phyloP scores from a whole-genome alignment of 139 green algal species.

The Microglena sp. region DNA sequence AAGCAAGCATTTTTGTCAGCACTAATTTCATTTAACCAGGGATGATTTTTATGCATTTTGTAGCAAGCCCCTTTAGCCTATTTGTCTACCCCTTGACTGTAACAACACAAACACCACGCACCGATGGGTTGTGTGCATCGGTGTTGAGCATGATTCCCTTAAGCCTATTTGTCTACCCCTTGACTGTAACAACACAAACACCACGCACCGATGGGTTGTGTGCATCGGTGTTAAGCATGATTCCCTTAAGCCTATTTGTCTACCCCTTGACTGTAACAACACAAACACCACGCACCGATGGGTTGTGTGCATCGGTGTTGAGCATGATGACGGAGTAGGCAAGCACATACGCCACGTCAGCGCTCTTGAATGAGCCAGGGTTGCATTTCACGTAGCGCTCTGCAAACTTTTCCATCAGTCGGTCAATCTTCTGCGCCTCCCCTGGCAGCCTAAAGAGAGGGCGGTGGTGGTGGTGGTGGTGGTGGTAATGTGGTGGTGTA shows the following conservation, averaged over 20 bases:
- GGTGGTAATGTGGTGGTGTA: no score
- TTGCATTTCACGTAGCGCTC: conserved; percentile 91
- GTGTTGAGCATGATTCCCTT: conserved; percentile 8
- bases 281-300: conserved; percentile 29
- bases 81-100: no score
- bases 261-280: not conserved
- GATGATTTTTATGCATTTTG: no score
- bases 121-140: no score
- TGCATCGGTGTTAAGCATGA: conserved; percentile 99
- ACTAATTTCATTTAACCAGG: no score
- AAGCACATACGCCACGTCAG: conserved; percentile 96
- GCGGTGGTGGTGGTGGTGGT: not conserved
- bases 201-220: conserved; percentile 88
- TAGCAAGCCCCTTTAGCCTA: no score
- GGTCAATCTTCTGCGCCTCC: conserved; percentile 99
- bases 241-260: conserved; percentile 19
- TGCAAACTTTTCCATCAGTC: conserved; percentile 99
- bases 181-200: no score
- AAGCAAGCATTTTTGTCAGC: no score
- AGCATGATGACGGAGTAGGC: conserved; percentile 99
- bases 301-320: conserved; percentile 99
- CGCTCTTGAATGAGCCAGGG: conserved; percentile 77
- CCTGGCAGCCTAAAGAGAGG: conserved; percentile 66
- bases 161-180: no score
- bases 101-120: no score